A percentile compares a stretch with the other conserved stretches of the same genome.
phyloP scores from a whole-genome alignment of 2,329 filamentous ascomycete species.

The Delphinella strobiligena region DNA sequence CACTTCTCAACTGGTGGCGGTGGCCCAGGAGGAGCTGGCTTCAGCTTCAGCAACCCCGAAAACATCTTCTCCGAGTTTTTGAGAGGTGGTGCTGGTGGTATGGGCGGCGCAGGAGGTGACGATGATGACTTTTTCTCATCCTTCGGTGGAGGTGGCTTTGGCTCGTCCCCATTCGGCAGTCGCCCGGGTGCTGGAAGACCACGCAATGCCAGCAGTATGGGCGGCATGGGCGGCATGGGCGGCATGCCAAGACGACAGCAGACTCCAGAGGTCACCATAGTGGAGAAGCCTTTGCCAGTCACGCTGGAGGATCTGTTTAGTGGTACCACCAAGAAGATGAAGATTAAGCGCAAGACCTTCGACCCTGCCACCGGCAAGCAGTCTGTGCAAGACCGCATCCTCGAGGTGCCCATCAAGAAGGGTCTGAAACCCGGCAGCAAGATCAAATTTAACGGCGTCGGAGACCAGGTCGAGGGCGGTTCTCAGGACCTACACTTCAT shows the following conservation, averaged over 20 bases:
- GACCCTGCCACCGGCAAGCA: constrained; percentile 71
- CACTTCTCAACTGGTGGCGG: constrained; percentile 50
- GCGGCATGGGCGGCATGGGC: constrained; percentile 15
- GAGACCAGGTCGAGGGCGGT: constrained; percentile 91
- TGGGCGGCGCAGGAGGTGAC: constrained; percentile 32
- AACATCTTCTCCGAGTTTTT: constrained; percentile 77
- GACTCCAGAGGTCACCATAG: constrained; percentile 78
- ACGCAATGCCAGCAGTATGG: constrained; percentile 11
- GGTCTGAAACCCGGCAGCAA: constrained; percentile 95
- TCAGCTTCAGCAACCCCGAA: constrained; percentile 68
- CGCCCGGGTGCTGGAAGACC: constrained; percentile 14
- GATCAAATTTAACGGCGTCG: constrained; percentile 97
- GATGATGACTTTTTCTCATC: constrained; percentile 46
- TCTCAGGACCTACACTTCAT: constrained; percentile 94
- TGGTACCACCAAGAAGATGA: constrained; percentile 90
- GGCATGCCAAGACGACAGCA: constrained; percentile 32
- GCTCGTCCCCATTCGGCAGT: constrained; percentile 23
- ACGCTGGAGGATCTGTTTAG: constrained; percentile 80
- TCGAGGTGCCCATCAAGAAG: constrained; percentile 91
- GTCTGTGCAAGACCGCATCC: constrained; percentile 73
- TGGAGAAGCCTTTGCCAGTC: constrained; percentile 72
- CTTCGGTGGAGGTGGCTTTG: constrained; percentile 30
- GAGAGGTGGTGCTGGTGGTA: constrained; percentile 41
- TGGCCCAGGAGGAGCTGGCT: constrained; percentile 42
- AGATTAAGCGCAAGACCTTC: constrained; percentile 92